A percentile compares a stretch with the other conserved stretches of the same genome.
phyloP scores from a whole-genome alignment of 2,329 filamentous ascomycete genomes.

The Aspergillus tanneri region DNA sequence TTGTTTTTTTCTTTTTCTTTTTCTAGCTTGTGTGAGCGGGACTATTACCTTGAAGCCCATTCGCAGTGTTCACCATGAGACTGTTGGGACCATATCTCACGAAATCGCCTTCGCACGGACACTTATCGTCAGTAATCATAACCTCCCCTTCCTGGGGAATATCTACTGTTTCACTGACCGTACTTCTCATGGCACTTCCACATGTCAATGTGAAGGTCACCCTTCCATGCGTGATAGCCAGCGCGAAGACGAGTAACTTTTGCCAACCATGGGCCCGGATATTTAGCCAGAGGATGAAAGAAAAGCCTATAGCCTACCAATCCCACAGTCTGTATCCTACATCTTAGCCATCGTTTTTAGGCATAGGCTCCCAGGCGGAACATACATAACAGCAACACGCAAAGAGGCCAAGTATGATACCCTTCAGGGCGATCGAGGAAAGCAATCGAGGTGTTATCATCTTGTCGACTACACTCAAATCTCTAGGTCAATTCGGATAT shows the following conservation, averaged over 20 bases:
- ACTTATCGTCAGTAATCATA: not conserved
- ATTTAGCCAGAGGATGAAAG: conserved; percentile 61
- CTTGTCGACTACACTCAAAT: too few relatives aligned
- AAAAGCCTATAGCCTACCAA: not conserved
- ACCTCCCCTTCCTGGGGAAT: too few relatives aligned
- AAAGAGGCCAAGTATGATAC: too few relatives aligned
- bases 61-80: conserved; percentile 20
- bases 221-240: conserved; percentile 24
- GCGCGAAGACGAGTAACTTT: conserved; percentile 56
- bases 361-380: not conserved
- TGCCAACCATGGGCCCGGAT: conserved; percentile 63
- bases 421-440: too few relatives aligned
- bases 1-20: too few relatives aligned
- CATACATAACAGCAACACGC: not conserved
- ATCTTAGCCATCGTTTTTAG: not conserved
- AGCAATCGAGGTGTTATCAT: too few relatives aligned
- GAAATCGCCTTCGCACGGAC: conserved; percentile 15
- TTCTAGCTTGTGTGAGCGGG: too few relatives aligned
- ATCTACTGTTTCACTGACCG: conserved; percentile 22
- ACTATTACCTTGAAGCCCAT: conserved; percentile 23
- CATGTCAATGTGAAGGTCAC: conserved; percentile 31
- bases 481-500: too few relatives aligned
- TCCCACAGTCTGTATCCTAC: not conserved
- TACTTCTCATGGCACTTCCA: conserved; percentile 31
- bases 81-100: conserved; percentile 29